Conservation (phyloP, 805 yeast species). For the Zygosaccharomyces bailii region DNA sequence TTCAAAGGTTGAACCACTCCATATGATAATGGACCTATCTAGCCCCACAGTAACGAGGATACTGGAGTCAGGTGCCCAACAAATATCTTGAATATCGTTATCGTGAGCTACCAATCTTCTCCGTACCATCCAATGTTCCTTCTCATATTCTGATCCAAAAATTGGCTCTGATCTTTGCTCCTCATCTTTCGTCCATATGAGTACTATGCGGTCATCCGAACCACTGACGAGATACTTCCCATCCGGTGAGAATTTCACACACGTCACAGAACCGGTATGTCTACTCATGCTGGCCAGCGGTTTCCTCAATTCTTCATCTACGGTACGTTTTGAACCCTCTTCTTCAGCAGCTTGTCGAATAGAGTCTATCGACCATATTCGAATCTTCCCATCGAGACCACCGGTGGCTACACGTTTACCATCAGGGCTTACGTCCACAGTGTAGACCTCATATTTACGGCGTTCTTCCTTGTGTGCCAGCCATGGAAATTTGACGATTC, state of each 20-base stretch:
- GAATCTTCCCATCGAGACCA: slow-evolving; percentile 87
- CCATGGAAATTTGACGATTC: slow-evolving; percentile 69
- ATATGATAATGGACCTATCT: slow-evolving; percentile 86
- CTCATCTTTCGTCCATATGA: slow-evolving; percentile 92
- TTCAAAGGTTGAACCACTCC: slow-evolving; percentile 91
- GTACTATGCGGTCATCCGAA: slow-evolving; percentile 85
- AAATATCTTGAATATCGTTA: slow-evolving; percentile 94
- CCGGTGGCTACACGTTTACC: slow-evolving; percentile 89
- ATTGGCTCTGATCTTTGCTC: slow-evolving; percentile 42
- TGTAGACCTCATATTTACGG: slow-evolving; percentile 77
- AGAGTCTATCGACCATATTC: slow-evolving; percentile 76
- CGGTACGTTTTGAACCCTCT: slow-evolving; percentile 5
- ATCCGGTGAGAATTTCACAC: slow-evolving; percentile 87
- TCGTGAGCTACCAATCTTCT: slow-evolving; percentile 94
- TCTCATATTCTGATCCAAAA: slow-evolving; percentile 71
- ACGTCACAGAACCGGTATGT: slow-evolving; percentile 95
- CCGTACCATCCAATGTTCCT: slow-evolving; percentile 93
- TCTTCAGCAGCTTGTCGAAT: slow-evolving; percentile 42
- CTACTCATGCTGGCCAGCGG: slow-evolving; percentile 90
- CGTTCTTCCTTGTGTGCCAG: slow-evolving; percentile 72
- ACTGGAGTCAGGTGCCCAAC: slow-evolving; percentile 96
- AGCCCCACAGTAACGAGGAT: slow-evolving; percentile 90
- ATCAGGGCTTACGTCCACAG: slow-evolving; percentile 76
- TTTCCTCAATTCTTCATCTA: slow-evolving; percentile 31
- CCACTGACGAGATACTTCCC: slow-evolving; percentile 92